A percentile compares a stretch with the other conserved stretches of the same genome.
phyloP scores from a whole-genome alignment of 345 rosid species.

The Hibiscus mutabilis region DNA sequence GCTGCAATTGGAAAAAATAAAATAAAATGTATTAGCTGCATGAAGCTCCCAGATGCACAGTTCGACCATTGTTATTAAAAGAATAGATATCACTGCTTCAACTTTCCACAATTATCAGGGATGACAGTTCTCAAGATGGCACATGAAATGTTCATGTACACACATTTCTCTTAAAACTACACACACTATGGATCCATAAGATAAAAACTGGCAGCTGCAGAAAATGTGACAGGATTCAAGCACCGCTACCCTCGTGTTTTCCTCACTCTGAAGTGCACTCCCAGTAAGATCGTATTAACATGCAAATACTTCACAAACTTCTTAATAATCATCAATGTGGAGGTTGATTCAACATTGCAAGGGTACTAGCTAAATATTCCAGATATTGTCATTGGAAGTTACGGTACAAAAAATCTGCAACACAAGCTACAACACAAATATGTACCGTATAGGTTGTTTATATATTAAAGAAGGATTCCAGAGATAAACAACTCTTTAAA shows the following conservation, averaged over 20 bases:
- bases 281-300: not conserved
- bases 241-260: not conserved
- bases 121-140: no score
- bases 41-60: slow-evolving; percentile 2
- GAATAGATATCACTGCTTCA: no score
- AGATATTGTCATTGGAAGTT: not conserved
- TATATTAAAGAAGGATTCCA: not conserved
- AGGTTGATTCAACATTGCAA: not conserved
- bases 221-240: not conserved
- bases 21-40: slow-evolving; percentile 9
- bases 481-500: not conserved
- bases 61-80: no score
- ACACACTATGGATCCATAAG: not conserved
- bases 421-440: not conserved
- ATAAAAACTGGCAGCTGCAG: not conserved
- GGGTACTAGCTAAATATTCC: not conserved
- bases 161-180: not conserved
- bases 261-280: not conserved
- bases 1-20: slow-evolving; percentile 36
- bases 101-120: no score
- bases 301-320: not conserved
- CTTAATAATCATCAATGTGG: not conserved
- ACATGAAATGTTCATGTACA: not conserved
- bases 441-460: not conserved
- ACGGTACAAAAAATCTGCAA: not conserved